Evolutionary conservation across 2,329 filamentous ascomycete species (phyloP).

Genomic region (Pseudocercospora pini-densiflorae): DNA sequence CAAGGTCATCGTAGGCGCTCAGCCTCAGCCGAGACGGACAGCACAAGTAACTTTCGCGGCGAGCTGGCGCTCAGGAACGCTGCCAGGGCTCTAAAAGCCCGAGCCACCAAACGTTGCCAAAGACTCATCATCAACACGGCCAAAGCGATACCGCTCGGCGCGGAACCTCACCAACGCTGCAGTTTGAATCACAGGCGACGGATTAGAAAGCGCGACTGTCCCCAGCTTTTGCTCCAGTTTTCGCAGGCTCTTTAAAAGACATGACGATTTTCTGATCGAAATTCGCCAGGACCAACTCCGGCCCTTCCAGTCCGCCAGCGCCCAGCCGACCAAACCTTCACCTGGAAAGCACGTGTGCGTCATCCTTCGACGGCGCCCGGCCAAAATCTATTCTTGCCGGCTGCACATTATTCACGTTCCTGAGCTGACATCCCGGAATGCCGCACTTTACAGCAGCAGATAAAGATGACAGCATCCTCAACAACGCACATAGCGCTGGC

Average conservation of each 20-base stretch:
- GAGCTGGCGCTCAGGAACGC: not conserved
- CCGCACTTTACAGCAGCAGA: constrained; percentile 8
- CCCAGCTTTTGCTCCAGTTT: constrained; percentile 4
- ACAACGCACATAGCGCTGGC: constrained; percentile 35
- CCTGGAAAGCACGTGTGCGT: constrained; percentile 4
- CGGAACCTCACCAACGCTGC: not conserved
- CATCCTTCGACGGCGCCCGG: not conserved
- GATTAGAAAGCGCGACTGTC: not conserved
- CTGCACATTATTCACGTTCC: not conserved
- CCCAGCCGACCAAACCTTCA: not conserved
- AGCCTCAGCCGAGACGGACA: not conserved
- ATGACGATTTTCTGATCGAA: not conserved
- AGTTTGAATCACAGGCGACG: not conserved
- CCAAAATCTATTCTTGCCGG: not conserved
- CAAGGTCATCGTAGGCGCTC: not conserved
- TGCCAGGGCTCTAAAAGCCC: not conserved
- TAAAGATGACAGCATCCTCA: constrained; percentile 11
- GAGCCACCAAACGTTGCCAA: not conserved
- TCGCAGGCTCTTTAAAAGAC: not conserved
- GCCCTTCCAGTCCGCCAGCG: not conserved
- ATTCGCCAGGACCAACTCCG: not conserved
- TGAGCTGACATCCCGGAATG: not conserved
- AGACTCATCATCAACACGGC: not conserved
- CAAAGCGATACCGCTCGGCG: not conserved
- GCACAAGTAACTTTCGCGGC: not conserved